Percentiles rank a stretch among this genome's conserved stretches.
phyloP scores from a whole-genome alignment of 2,329 filamentous ascomycete genomes.

The Eutypella sp. region DNA sequence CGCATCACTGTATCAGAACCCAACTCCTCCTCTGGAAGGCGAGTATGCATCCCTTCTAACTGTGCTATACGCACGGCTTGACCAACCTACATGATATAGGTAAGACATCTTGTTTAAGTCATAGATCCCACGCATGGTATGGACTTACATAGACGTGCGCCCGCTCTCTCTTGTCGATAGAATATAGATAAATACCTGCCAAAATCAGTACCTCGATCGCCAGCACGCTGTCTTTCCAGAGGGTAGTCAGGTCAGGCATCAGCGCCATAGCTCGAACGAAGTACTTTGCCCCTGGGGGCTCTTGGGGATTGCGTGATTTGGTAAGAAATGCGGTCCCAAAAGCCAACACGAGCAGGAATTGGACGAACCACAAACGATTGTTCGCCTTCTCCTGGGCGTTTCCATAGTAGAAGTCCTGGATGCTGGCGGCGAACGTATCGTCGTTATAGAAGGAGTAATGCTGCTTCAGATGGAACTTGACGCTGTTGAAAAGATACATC shows the following conservation, averaged over 20 bases:
- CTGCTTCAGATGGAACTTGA: conserved; percentile 34
- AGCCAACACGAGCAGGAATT: conserved; percentile 20
- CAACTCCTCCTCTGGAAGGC: conserved; percentile 32
- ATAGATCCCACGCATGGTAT: background rate
- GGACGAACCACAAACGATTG: conserved; percentile 21
- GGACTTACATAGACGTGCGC: conserved; percentile 25
- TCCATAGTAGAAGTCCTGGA: conserved; percentile 21
- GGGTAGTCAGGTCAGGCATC: conserved; percentile 27
- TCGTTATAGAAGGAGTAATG: conserved; percentile 32
- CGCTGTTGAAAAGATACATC: conserved; percentile 28
- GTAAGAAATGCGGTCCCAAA: conserved; percentile 25
- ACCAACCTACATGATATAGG: conserved; percentile 23
- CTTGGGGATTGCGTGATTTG: conserved; percentile 2
- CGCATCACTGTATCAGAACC: conserved; percentile 24
- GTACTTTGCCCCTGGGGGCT: conserved; percentile 25
- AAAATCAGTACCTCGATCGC: conserved; percentile 33
- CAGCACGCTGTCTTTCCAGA: conserved; percentile 33
- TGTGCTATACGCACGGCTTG: conserved; percentile 37
- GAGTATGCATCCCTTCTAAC: conserved; percentile 35
- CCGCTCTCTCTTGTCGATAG: conserved; percentile 31
- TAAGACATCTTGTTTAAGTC: background rate
- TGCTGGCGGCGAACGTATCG: conserved; percentile 21
- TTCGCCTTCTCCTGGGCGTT: conserved; percentile 14
- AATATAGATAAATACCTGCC: conserved; percentile 33
- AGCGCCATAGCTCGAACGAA: conserved; percentile 31